phyloP scores from a whole-genome alignment of 176 grass and related monocot genomes.

The Miscanthus lutarioriparius region DNA sequence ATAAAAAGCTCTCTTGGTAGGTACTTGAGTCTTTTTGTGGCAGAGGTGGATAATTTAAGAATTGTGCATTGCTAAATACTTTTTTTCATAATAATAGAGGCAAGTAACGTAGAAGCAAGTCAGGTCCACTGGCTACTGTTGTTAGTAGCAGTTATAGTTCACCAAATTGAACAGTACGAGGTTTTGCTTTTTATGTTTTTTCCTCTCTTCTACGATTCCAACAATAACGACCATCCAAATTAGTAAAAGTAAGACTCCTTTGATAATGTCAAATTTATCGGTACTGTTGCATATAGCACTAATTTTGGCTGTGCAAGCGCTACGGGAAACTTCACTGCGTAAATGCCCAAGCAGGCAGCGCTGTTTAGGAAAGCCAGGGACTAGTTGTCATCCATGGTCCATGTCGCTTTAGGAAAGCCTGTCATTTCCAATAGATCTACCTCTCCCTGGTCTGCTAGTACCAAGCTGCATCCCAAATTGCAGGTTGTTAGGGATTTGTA shows the following conservation, averaged over 20 bases:
- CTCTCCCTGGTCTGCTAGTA: not conserved
- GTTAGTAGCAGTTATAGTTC: too few relatives aligned
- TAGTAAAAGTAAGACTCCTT: not conserved
- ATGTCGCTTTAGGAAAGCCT: not conserved
- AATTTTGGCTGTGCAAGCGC: not conserved
- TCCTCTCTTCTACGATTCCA: too few relatives aligned
- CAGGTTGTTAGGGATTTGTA: not conserved
- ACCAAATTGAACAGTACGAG: too few relatives aligned
- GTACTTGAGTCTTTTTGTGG: not conserved
- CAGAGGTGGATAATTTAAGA: not conserved
- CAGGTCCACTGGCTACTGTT: too few relatives aligned
- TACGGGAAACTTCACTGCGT: not conserved
- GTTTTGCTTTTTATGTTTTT: too few relatives aligned
- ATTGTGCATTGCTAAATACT: too few relatives aligned
- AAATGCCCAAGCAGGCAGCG: not conserved
- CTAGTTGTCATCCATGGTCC: constrained; percentile 3
- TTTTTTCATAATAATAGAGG: too few relatives aligned
- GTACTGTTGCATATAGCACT: not conserved
- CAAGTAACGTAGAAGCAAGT: too few relatives aligned
- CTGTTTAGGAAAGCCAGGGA: not conserved
- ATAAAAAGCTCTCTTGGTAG: not conserved
- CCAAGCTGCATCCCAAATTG: constrained; percentile 8
- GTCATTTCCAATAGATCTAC: constrained; percentile 21
- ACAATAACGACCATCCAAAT: not conserved
- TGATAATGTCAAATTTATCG: not conserved